Conservation (phyloP, 176 grass and related monocot genomes). For the Juncus effusus region DNA sequence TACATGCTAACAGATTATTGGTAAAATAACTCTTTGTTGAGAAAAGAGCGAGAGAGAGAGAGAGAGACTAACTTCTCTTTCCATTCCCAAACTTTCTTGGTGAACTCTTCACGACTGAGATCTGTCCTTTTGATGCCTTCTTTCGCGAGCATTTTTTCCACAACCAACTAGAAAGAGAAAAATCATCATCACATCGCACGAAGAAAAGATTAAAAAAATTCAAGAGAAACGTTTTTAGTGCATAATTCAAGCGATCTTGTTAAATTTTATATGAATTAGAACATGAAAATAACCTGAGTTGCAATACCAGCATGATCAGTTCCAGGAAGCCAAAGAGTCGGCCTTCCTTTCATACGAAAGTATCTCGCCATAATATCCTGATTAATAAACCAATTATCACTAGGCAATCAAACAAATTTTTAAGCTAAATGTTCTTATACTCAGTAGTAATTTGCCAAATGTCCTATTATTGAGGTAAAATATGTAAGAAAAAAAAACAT, state of each 20-base stretch:
- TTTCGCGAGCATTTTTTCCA: slow-evolving; percentile 93
- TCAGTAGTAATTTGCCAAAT: too few species aligned
- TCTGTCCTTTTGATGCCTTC: slow-evolving; percentile 96
- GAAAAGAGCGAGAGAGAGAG: slow-evolving; percentile 6
- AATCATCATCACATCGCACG: slow-evolving; percentile 24
- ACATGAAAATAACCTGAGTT: slow-evolving; percentile 66
- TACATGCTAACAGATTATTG: neutral
- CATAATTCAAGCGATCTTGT: too few species aligned
- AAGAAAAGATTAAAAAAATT: slow-evolving; percentile 22
- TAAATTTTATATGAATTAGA: slow-evolving; percentile 1
- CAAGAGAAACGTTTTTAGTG: neutral
- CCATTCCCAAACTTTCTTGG: slow-evolving; percentile 96
- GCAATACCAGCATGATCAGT: slow-evolving; percentile 99
- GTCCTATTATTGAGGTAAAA: too few species aligned
- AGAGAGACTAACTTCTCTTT: slow-evolving; percentile 81
- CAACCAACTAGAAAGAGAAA: slow-evolving; percentile 63
- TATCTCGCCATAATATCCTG: slow-evolving; percentile 99
- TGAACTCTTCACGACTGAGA: slow-evolving; percentile 84
- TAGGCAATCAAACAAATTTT: too few species aligned
- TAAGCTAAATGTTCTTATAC: too few species aligned
- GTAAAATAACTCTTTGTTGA: neutral
- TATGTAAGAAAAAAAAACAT: too few species aligned
- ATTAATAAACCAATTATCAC: slow-evolving; percentile 14
- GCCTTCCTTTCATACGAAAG: slow-evolving; percentile 94
- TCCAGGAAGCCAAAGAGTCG: slow-evolving; percentile 93